phyloP scores from a whole-genome alignment of 805 yeast species.

The Lipomyces sp. region DNA sequence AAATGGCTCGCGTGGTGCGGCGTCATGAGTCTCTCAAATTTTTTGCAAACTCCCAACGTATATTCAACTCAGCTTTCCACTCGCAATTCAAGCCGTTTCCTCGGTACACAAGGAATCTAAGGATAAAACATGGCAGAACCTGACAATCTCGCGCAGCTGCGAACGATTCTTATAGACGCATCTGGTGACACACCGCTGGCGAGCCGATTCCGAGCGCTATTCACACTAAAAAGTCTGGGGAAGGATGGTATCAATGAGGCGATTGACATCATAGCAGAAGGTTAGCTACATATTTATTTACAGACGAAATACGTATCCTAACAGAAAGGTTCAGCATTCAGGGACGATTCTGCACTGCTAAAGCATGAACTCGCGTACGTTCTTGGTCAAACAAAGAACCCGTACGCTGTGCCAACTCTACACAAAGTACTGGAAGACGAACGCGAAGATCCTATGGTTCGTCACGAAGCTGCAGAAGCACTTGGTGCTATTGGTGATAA shows the following conservation, averaged over 20 bases:
- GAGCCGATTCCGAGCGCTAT: slow-evolving; percentile 89
- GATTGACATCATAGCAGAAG: slow-evolving; percentile 80
- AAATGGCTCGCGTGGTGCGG: no score
- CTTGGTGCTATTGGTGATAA: slow-evolving; percentile 91
- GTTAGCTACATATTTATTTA: slow-evolving; percentile 42
- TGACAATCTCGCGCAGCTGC: slow-evolving; percentile 23
- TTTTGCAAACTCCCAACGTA: not conserved
- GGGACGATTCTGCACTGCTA: slow-evolving; percentile 80
- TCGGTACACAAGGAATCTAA: not conserved
- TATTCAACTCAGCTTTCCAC: not conserved
- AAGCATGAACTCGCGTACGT: slow-evolving; percentile 99
- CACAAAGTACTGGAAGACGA: slow-evolving; percentile 68
- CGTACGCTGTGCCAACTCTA: slow-evolving; percentile 74
- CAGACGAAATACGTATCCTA: not conserved
- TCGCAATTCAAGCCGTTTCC: not conserved
- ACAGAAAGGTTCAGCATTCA: slow-evolving; percentile 49
- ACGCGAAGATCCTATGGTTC: slow-evolving; percentile 84
- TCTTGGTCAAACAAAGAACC: slow-evolving; percentile 90
- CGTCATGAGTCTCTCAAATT: no score
- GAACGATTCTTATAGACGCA: slow-evolving; percentile 27
- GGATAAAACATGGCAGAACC: slow-evolving; percentile 22
- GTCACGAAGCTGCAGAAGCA: slow-evolving; percentile 99
- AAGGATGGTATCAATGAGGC: slow-evolving; percentile 70
- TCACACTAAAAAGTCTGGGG: slow-evolving; percentile 86
- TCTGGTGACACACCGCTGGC: slow-evolving; percentile 75